phyloP scores from a whole-genome alignment of 1,284 basidiomycete species.

The Apiotrichum laibachii region DNA sequence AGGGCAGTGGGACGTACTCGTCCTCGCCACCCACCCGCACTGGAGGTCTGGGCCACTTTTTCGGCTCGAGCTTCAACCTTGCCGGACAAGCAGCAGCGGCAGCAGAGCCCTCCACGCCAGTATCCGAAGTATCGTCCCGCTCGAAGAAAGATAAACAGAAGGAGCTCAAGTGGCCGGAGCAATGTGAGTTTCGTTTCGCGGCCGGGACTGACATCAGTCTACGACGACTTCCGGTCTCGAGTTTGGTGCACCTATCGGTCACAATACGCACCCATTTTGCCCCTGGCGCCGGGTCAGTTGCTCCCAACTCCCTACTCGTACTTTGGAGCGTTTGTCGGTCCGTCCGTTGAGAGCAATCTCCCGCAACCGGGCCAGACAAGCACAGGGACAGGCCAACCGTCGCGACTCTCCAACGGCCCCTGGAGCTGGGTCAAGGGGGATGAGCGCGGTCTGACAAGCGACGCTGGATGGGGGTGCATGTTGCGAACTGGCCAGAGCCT shows the following conservation, averaged over 20 bases:
- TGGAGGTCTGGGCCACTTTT: constrained; percentile 46
- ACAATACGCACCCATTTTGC: constrained; percentile 77
- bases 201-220: constrained; percentile 59
- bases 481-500: constrained; percentile 88
- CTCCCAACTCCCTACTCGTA: constrained; percentile 47
- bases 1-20: constrained; percentile 7
- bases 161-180: constrained; percentile 48
- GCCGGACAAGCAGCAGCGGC: constrained; percentile 11
- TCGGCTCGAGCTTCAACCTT: constrained; percentile 26
- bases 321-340: constrained; percentile 54
- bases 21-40: constrained; percentile 20
- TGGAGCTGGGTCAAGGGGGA: constrained; percentile 52
- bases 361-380: constrained; percentile 1
- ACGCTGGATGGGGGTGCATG: constrained; percentile 99
- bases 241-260: constrained; percentile 92
- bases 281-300: constrained; percentile 49
- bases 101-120: background rate
- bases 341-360: background rate
- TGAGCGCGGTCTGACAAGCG: constrained; percentile 82
- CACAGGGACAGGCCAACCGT: constrained; percentile 4
- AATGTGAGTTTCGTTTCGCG: constrained; percentile 38
- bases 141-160: constrained; percentile 28
- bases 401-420: constrained; percentile 20
- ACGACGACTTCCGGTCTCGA: constrained; percentile 81
- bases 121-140: background rate